Base-by-base conservation (phyloP, 2,329 filamentous ascomycete species). In the Cercospora sp. region DNA sequence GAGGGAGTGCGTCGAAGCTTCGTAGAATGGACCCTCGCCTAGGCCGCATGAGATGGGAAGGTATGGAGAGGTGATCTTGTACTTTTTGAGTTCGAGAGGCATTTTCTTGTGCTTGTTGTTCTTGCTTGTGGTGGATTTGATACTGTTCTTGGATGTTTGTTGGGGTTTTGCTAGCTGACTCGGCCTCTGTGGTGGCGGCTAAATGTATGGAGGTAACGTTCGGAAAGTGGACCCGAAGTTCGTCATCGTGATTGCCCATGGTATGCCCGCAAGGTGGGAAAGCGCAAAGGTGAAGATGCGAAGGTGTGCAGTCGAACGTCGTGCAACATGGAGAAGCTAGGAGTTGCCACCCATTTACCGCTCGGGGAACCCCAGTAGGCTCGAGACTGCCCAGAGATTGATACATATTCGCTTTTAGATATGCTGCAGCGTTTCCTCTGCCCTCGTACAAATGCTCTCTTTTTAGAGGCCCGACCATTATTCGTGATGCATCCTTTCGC, bases 21-120 rank as follows among this genome's bases (percentile, higher is more conserved):
- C 90, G 81, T 89, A 92, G 81, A 88, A 92, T 1, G 91, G 91
- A 0, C 87, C 91, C 80, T 94, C 91, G 71, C 89, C 90, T 32
- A 94, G 85, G 13, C 81, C 83, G 81, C 90, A 92, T 72, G 87
- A 85, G 65, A 87, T 80, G 72, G 89, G 82, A 13, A 94, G 83
- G 76, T 82, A 86, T 57, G 83, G 83, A 78, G 83, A 74, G 5
- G 72, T 75, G 71, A 79, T 74, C 55, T 71, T 76, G 74, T 78
- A 77, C 28, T 73, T 75, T 61, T 79, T 77, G 69, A 79, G 70
- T 13, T 75, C 71, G 24, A 1, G 26, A 12, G 77, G 63, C 77
- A 79, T 79, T 5, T 62, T 68, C 58, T 63, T 51, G 21, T 40
- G 37, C 40, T 2, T n/a, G n/a, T 24, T 18, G 21, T 30, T 57